Evolutionary conservation across 345 rosid species (phyloP).

Genomic region (Garcia nutans): DNA sequence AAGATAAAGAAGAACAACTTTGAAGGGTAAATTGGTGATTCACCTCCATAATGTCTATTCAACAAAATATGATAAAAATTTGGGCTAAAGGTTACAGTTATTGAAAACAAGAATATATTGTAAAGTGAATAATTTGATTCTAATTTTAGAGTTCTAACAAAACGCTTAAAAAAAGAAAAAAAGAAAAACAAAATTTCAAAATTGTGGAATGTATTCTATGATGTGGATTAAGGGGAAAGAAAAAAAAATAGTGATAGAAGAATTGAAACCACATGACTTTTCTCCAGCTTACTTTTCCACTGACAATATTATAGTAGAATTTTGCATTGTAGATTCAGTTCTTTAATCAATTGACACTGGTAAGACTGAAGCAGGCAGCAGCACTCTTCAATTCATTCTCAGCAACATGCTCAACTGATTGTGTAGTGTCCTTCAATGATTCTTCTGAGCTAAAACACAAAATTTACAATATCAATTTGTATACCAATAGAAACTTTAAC

Average conservation of each 20-base stretch:
- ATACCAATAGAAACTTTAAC: not conserved
- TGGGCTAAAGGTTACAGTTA: not conserved
- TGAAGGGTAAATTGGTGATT: not conserved
- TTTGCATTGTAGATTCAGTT: no score
- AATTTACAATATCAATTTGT: not conserved
- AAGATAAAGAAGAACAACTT: not conserved
- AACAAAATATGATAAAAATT: not conserved
- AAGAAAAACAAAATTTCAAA: not conserved
- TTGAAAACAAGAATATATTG: not conserved
- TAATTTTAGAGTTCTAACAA: constrained; percentile 1
- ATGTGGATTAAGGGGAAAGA: not conserved
- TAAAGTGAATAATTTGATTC: not conserved
- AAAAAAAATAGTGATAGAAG: not conserved
- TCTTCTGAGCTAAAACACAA: constrained; percentile 57
- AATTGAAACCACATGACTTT: not conserved
- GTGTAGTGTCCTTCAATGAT: constrained; percentile 51
- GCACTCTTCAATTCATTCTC: constrained; percentile 82
- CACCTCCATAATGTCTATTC: not conserved
- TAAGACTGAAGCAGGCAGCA: constrained; percentile 80
- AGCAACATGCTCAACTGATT: constrained; percentile 49
- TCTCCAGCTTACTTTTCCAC: not conserved
- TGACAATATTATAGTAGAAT: not conserved
- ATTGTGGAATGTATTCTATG: constrained; percentile 9
- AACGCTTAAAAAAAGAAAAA: not conserved
- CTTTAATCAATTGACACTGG: constrained; percentile 54